phyloP scores from a whole-genome alignment of 2,329 filamentous ascomycete genomes.

The Penicillium sp. region DNA sequence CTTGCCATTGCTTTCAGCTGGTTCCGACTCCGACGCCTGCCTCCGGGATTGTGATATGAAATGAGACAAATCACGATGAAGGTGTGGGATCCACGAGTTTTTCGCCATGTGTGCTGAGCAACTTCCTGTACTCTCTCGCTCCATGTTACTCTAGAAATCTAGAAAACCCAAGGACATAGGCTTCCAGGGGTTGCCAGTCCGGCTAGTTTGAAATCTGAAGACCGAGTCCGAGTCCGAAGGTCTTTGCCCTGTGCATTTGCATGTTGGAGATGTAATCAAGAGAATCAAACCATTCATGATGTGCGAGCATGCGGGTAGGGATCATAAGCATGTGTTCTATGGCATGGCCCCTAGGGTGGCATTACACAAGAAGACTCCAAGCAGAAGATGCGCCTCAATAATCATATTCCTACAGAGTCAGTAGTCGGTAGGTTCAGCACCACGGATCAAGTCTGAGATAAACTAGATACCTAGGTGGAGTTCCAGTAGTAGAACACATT shows the following conservation, averaged over 20 bases:
- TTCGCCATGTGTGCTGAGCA: neutral
- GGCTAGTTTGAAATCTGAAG: constrained; percentile 4
- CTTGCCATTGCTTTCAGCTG: constrained; percentile 7
- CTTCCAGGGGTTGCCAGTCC: neutral
- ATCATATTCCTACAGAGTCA: neutral
- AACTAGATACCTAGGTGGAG: neutral
- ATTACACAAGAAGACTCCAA: constrained; percentile 18
- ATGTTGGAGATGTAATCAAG: constrained; percentile 1
- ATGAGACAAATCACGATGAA: constrained; percentile 14
- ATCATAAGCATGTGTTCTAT: neutral
- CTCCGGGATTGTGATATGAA: neutral
- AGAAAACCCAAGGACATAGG: neutral
- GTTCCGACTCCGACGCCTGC: constrained; percentile 15
- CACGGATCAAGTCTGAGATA: neutral
- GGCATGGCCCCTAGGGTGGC: constrained; percentile 13
- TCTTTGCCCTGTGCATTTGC: neutral
- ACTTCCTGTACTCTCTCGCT: neutral
- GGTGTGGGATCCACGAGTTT: neutral
- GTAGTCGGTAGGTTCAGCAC: neutral
- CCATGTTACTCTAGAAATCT: neutral
- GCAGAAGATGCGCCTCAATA: neutral
- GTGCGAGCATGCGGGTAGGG: neutral
- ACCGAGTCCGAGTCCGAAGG: constrained; percentile 20
- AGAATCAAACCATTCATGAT: neutral
- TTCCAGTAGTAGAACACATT: neutral